Conservation (phyloP, 176 grass and related monocot species). For the Avena atlantica region DNA sequence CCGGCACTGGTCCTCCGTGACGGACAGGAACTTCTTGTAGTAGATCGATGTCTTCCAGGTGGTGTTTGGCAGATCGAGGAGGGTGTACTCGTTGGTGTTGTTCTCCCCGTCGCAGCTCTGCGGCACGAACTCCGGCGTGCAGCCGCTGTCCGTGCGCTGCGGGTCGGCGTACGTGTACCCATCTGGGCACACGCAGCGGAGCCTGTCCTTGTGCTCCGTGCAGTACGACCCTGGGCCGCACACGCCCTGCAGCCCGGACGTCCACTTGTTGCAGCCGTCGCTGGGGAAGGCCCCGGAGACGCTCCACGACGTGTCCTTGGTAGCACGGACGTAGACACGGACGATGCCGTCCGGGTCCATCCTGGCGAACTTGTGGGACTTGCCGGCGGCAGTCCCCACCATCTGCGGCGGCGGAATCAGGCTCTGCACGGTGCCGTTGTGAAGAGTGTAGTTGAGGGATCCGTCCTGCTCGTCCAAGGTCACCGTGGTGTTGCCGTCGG, state of each 20-base stretch:
- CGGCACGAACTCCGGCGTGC: slow-evolving; percentile 33
- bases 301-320: not conserved
- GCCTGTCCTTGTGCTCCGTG: not conserved
- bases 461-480: not conserved
- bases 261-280: slow-evolving; percentile 32
- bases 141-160: slow-evolving; percentile 20
- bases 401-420: too few species aligned
- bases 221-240: slow-evolving; percentile 39
- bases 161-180: slow-evolving; percentile 11
- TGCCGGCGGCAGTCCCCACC: not conserved
- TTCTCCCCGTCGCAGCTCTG: slow-evolving; percentile 21
- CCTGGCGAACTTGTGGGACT: slow-evolving; percentile 1
- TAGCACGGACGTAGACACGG: not conserved
- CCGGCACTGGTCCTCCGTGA: slow-evolving; percentile 6
- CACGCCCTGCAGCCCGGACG: slow-evolving; percentile 17
- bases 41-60: slow-evolving; percentile 9
- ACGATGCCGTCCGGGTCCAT: slow-evolving; percentile 45
- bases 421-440: not conserved
- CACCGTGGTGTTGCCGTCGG: slow-evolving; percentile 25
- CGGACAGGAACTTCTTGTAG: slow-evolving; percentile 17
- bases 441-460: slow-evolving; percentile 21
- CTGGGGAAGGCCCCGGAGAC: not conserved
- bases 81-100: not conserved
- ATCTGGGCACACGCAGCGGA: not conserved
- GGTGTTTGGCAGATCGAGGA: not conserved